Evolutionary conservation across 2,329 filamentous ascomycete genomes (phyloP), one percentile per base, ranked within the genome.

Genomic region (Exophiala aquamarina): DNA sequence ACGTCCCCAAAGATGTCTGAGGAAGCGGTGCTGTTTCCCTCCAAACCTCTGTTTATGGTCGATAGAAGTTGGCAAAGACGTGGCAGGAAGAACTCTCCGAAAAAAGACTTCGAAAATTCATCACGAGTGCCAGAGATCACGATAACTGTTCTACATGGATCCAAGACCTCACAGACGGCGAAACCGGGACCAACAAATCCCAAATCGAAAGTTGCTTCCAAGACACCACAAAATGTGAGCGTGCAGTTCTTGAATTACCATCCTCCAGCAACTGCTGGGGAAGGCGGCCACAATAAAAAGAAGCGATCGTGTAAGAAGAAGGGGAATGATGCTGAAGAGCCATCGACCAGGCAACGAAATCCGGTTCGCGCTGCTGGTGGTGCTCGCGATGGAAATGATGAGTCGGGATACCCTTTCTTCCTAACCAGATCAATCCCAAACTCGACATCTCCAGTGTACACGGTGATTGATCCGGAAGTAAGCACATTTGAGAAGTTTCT

Each of bases 61-160:
- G 54, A 57, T 35, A 39, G 54, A 37, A 43, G 52, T 7, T 54
- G 51, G 54, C 45, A 55, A 19, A 44, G 51, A 10, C 43, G 42
- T 33, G 50, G 43, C 15, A 51, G 35, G 38, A 31, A 17, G 8
- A 23, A 39, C 6, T 21, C 26, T 17, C 29, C 17, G 14, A 18
- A 14, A 13, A 44, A 35, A n/a, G 19, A 9, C 14, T 34, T 11
- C 19, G 26, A 41, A 3, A 15, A 44, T 19, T 34, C 37, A 20
- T 46, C 33, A 13, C 43, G 49, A 15, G 49, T 49, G n/a, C 48
- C 49, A 14, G 51, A 52, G 13, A 39, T 54, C n/a, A 51, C 49
- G 7, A 46, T 54, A 3, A 35, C 44, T 15, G 20, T 26, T 13
- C 17, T 33, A 6, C 3, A 18, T 13, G 20, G 10, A 3, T 14